Conservation (phyloP, 345 rosid genomes). For the Gossypium raimondii region DNA sequence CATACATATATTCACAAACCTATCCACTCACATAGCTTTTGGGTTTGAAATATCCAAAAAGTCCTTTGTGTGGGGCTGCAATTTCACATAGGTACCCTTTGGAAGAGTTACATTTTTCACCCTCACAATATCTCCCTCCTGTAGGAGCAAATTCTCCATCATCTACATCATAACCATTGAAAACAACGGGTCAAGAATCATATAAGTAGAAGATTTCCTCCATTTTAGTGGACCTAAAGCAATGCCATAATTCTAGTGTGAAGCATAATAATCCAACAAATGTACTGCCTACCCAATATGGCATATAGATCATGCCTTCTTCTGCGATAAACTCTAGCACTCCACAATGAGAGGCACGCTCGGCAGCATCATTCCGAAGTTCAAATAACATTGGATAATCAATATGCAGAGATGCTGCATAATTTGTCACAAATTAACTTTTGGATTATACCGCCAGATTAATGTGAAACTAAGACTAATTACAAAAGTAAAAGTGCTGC, state of each 20-base stretch:
- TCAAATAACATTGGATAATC: slow-evolving; percentile 99
- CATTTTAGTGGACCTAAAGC: not conserved
- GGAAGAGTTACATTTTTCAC: slow-evolving; percentile 91
- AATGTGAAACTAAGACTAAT: not conserved
- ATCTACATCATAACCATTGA: slow-evolving; percentile 45
- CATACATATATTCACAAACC: not conserved
- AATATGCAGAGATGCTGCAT: slow-evolving; percentile 88
- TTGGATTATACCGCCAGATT: not conserved
- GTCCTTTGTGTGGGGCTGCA: slow-evolving; percentile 96
- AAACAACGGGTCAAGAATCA: not conserved
- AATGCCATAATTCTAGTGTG: not conserved
- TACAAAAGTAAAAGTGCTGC: slow-evolving; percentile 11
- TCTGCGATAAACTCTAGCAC: slow-evolving; percentile 97
- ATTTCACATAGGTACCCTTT: slow-evolving; percentile 89
- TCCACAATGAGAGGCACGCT: slow-evolving; percentile 92
- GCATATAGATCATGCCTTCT: slow-evolving; percentile 99
- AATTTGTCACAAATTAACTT: slow-evolving; percentile 20
- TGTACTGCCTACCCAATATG: slow-evolving; percentile 71
- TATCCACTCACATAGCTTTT: slow-evolving; percentile 79
- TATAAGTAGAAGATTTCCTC: not conserved
- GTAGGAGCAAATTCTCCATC: slow-evolving; percentile 96
- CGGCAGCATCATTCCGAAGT: slow-evolving; percentile 73
- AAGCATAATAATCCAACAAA: not conserved
- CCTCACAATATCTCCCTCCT: slow-evolving; percentile 88
- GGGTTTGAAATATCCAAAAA: slow-evolving; percentile 96